Evolutionary conservation across 129 eudicot species (phyloP).

Genomic region (Daucus carota): DH1_v3.0 NC_030383.2:1276501-1277000

Average conservation of each 20-base stretch:
- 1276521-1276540: neutral
- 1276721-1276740: neutral
- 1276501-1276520: neutral
- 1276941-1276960: conserved; percentile 44
- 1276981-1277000: conserved; percentile 45
- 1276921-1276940: conserved; percentile 33
- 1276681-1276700: neutral
- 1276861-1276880: conserved; percentile 66
- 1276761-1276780: neutral
- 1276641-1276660: neutral
- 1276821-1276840: conserved; percentile 78
- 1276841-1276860: conserved; percentile 34
- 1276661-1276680: neutral
- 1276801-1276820: conserved; percentile 13
- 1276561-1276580: neutral
- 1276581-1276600: neutral
- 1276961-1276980: conserved; percentile 47
- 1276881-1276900: conserved; percentile 38
- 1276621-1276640: neutral
- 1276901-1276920: conserved; percentile 21
- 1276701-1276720: neutral
- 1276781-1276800: neutral
- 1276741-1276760: neutral
- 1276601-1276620: neutral
- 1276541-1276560: neutral